Percentiles rank a stretch among this genome's conserved stretches.
Evolutionary conservation across 805 yeast species (phyloP).

Genomic region (Lachancea quebecensis): DNA sequence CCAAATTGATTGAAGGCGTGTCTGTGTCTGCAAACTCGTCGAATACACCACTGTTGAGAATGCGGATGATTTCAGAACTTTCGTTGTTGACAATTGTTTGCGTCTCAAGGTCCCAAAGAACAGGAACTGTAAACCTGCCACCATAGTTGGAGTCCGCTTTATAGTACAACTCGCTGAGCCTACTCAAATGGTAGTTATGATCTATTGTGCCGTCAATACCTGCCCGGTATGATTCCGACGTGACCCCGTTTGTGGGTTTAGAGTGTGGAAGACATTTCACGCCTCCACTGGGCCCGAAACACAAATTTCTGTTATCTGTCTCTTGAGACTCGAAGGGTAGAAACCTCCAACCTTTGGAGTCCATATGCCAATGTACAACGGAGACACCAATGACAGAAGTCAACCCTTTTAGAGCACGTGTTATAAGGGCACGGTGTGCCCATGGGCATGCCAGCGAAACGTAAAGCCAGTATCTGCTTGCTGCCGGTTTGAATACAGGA

Average conservation of each 20-base stretch:
- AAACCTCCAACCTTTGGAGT: conserved; percentile 84
- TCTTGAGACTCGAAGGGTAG: conserved; percentile 37
- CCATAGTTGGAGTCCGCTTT: conserved; percentile 67
- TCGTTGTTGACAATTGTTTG: conserved; percentile 87
- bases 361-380: conserved; percentile 90
- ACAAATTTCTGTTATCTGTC: no score
- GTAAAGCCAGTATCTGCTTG: conserved; percentile 76
- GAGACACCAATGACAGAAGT: conserved; percentile 53
- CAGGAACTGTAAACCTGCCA: conserved; percentile 92
- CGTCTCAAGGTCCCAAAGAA: conserved; percentile 81
- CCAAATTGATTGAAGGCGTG: conserved; percentile 42
- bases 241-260: conserved; percentile 4
- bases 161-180: conserved; percentile 66
- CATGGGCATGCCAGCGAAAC: conserved; percentile 92
- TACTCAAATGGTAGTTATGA: conserved; percentile 48
- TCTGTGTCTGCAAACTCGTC: conserved; percentile 39
- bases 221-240: conserved; percentile 14
- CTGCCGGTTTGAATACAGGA: conserved; percentile 64
- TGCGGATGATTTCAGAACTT: conserved; percentile 81
- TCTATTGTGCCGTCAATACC: conserved; percentile 44
- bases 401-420: conserved; percentile 68
- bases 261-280: neutral
- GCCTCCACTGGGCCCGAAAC: conserved; percentile 1
- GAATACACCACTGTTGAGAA: conserved; percentile 70
- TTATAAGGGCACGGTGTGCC: conserved; percentile 80